Evolutionary conservation across 2,329 filamentous ascomycete species (phyloP), one percentile per base, ranked within the genome.

Genomic region (Verticillium longisporum): DNA sequence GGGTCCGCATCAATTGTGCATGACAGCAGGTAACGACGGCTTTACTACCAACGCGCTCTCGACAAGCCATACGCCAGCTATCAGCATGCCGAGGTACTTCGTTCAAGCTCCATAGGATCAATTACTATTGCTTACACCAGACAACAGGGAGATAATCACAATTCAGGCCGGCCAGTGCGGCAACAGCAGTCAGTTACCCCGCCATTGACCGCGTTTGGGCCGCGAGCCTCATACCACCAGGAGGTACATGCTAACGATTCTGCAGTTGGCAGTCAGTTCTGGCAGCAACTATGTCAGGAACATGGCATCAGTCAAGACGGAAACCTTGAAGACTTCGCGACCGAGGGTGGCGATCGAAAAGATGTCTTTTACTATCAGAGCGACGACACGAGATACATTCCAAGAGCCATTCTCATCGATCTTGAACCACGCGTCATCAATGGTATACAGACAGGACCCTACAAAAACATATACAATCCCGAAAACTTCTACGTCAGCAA

Each of bases 311-410:
- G 90, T 71, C 92, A 95, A 73, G 92, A 98, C 77, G 95, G 95
- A 62, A 98, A 98, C 74, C 84, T 99, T 62, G 93, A 97, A 74
- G 93, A 97, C 75, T 97, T 97, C 79, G 95, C 95, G 72, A 97
- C 92, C 57, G 95, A 98, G 76, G 95, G 95, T 72, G 93, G 94
- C 67, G 95, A 99, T 78, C 89, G 95, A 69, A 99, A 99, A 75
- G 95, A 99, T 77, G 95, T 99, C 64, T 98, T 98, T 79, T 98
- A 97, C 84, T 99, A 98, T 80, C 94, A 96, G 83, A 98, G 93
- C 72, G 95, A 99, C 80, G 95, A 99, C 74, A 99, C 95, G 62
- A 86, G 95, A 78, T 99, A 99, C 77, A 98, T 99, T 67, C 95
- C 95, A 11, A 87, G 95, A 72, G 94, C 95, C 56, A 98, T 99